Percentiles rank a stretch among this genome's conserved stretches.
Evolutionary conservation across 164 flowering plant species (phyloP).

Genomic region (Vitis rupestris): DNA sequence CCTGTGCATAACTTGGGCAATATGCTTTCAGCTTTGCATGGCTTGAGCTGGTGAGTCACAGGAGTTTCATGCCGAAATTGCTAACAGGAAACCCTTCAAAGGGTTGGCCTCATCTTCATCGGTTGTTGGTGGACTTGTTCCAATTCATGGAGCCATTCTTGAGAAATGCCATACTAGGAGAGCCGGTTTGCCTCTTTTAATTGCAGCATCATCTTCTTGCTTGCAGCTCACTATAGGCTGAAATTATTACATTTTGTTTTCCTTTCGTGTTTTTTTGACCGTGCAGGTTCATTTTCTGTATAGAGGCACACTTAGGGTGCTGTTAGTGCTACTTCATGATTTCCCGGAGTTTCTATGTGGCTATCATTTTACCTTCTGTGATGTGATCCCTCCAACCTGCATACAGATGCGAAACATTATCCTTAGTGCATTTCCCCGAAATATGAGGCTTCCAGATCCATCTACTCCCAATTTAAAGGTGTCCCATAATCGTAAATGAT

Average conservation of each 20-base stretch:
- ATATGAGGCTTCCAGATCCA: constrained; percentile 98
- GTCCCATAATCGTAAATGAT: background rate
- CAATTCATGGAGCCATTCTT: constrained; percentile 94
- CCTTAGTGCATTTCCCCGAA: constrained; percentile 97
- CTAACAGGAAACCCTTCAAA: constrained; percentile 74
- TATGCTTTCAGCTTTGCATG: constrained; percentile 79
- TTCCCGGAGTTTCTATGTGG: constrained; percentile 98
- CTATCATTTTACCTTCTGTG: constrained; percentile 98
- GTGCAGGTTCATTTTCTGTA: constrained; percentile 80
- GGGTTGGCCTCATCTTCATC: constrained; percentile 89
- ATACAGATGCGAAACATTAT: constrained; percentile 98
- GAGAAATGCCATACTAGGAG: constrained; percentile 85
- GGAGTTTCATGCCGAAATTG: constrained; percentile 96
- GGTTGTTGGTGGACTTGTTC: constrained; percentile 80
- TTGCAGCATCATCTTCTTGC: background rate
- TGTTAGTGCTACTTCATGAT: constrained; percentile 93
- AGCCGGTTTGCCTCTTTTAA: constrained; percentile 48
- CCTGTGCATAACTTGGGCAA: no score
- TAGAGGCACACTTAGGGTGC: constrained; percentile 90
- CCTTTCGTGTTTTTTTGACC: constrained; percentile 1
- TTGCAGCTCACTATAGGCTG: background rate
- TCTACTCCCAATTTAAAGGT: constrained; percentile 98
- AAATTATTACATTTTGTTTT: background rate
- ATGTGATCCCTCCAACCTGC: constrained; percentile 96
- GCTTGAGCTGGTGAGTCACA: constrained; percentile 94